phyloP scores from a whole-genome alignment of 805 yeast species.

The Metschnikowia colocasiae region DNA sequence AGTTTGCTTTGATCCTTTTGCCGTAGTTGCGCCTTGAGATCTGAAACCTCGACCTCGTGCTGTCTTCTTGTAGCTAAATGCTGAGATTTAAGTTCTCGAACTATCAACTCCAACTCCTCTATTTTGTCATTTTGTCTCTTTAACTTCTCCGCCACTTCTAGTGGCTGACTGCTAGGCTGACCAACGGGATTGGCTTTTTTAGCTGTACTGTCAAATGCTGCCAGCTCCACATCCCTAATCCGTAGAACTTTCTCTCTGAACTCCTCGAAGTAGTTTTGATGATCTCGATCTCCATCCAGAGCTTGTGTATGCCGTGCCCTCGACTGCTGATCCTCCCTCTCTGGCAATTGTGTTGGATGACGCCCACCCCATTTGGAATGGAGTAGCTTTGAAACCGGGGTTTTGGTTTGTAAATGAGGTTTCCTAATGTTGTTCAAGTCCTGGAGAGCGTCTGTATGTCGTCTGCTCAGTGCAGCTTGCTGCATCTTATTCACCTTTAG shows the following conservation, averaged over 20 bases:
- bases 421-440: background rate
- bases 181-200: background rate
- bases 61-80: background rate
- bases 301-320: background rate
- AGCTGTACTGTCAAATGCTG: background rate
- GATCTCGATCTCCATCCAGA: background rate
- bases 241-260: constrained; percentile 21
- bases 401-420: background rate
- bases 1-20: background rate
- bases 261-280: constrained; percentile 18
- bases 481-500: background rate
- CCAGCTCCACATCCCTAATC: background rate
- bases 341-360: background rate
- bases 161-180: background rate
- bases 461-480: background rate
- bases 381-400: background rate
- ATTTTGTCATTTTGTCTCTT: constrained; percentile 13
- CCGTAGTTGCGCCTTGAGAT: background rate
- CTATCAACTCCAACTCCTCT: constrained; percentile 13
- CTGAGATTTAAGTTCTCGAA: constrained; percentile 10
- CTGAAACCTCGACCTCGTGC: background rate
- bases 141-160: constrained; percentile 7
- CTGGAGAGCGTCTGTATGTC: background rate
- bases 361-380: constrained; percentile 5
- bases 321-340: background rate